Evolutionary conservation across 106 monocot genomes (phyloP).

Genomic region (Xerophyta viscosa): DNA sequence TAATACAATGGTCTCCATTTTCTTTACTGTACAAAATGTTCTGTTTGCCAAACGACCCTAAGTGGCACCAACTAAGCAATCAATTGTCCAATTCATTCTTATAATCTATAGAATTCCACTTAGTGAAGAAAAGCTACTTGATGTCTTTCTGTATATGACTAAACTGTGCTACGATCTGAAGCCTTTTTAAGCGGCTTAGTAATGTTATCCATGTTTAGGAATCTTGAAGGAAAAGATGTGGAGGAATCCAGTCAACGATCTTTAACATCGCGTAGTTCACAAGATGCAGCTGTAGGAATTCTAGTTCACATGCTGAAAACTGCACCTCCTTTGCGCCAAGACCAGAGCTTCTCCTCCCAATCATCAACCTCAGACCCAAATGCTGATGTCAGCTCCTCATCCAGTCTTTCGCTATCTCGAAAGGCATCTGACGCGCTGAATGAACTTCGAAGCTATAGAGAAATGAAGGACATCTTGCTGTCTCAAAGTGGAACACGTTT

Average conservation of each 20-base stretch:
- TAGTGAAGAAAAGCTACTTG: no score
- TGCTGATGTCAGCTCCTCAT: conserved; percentile 26
- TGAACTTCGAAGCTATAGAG: conserved; percentile 60
- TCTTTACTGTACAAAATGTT: no score
- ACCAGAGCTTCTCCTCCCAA: conserved; percentile 37
- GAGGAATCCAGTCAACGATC: conserved; percentile 17
- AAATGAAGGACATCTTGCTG: conserved; percentile 68
- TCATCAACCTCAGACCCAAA: conserved; percentile 36
- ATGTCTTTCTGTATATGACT: no score
- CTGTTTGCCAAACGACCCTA: no score
- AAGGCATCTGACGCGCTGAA: conserved; percentile 76
- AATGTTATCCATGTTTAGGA: conserved; percentile 26
- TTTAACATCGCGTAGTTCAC: conserved; percentile 47
- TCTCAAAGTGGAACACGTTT: conserved; percentile 39
- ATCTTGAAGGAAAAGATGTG: conserved; percentile 38
- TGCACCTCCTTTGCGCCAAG: conserved; percentile 59
- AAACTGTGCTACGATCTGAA: no score
- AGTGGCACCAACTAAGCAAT: no score
- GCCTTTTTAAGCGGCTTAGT: no score
- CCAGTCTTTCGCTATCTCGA: conserved; percentile 47
- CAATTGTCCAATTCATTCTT: no score
- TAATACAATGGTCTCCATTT: no score
- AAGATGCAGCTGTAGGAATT: conserved; percentile 80
- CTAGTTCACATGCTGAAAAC: conserved; percentile 76
- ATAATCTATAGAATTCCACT: no score